Evolutionary conservation across 2,329 filamentous ascomycete genomes (phyloP).

Genomic region (Pezicula carpinea): DNA sequence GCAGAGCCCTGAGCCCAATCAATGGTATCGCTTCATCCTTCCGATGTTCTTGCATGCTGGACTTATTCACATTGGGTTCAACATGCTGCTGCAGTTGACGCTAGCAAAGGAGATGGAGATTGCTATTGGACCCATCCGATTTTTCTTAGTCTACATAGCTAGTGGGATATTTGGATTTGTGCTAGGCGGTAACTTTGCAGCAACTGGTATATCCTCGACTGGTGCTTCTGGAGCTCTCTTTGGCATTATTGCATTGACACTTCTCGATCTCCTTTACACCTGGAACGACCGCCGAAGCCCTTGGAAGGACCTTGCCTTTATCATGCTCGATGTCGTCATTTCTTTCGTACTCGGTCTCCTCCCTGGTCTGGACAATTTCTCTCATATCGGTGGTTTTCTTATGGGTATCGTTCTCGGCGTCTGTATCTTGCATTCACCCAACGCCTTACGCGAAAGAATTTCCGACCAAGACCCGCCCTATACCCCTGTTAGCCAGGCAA

Average conservation of each 20-base stretch:
- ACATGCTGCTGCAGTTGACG: constrained; percentile 85
- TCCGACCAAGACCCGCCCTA: constrained; percentile 65
- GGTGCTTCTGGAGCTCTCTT: constrained; percentile 90
- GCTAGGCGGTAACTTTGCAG: constrained; percentile 88
- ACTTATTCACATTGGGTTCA: constrained; percentile 92
- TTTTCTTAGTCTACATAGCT: constrained; percentile 83
- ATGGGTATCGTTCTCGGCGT: constrained; percentile 87
- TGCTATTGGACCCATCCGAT: constrained; percentile 82
- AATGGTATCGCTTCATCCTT: constrained; percentile 95
- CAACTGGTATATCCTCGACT: constrained; percentile 73
- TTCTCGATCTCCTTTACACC: constrained; percentile 89
- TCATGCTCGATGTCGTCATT: constrained; percentile 79
- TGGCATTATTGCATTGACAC: constrained; percentile 80
- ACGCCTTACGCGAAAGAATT: constrained; percentile 69
- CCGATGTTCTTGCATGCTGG: constrained; percentile 96
- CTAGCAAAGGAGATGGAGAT: constrained; percentile 90
- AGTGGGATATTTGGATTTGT: constrained; percentile 95
- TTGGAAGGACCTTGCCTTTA: constrained; percentile 79
- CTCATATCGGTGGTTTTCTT: constrained; percentile 91
- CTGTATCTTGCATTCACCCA: constrained; percentile 83
- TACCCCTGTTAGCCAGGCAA: constrained; percentile 55
- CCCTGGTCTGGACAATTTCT: constrained; percentile 93
- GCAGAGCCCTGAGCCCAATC: constrained; percentile 60
- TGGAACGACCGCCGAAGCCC: constrained; percentile 78
- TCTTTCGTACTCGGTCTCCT: constrained; percentile 89